Evolutionary conservation across 371 early-diverging fungal species (phyloP), one percentile per base, ranked within the genome.

Genomic region (Apophysomyces sp.): DNA sequence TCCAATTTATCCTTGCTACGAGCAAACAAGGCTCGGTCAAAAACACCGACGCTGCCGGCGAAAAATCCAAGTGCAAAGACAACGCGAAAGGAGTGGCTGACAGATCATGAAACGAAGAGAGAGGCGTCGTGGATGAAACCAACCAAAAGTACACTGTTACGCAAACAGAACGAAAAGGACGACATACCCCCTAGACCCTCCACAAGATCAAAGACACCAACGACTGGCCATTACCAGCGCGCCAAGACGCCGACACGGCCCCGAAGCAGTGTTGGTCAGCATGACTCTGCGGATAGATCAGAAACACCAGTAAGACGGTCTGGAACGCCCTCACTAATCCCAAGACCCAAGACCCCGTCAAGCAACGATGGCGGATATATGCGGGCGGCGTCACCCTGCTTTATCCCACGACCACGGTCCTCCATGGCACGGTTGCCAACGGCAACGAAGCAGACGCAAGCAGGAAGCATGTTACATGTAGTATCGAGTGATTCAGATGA

Each of bases 261-360:
- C 15, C 71, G 69, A 31, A 74, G 70, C 57, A 80, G 75, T 58
- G 58, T 77, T 41, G 77, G 72, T 9, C 64, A 62, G 52, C 59
- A 64, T 31, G 53, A 34, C 21, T 36, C 21, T 34, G 26, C 16
- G n/a, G 49, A 32, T 37, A 57, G 29, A 55, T 27, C 61, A 16
- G 34, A 31, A 54, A 57, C 72, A 21, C 39, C 58, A 11, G 29
- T 37, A 11, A 57, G 55, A 24, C 58, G 76, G 9, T 62, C 76
- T 8, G 67, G 59, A 24, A 77, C 81, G n/a, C 81, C 81, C 7
- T 81, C 81, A 1, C 39, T 77, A 37, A 81, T 81, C 56, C 81
- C 81, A 18, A 55, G 81, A n/a, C 76, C 81, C 2, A 81, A 74
- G 49, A 78, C 81, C 11, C 78, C 81, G 9, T 44, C 51, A 3